Base-by-base conservation (phyloP, 1,139 yeast genomes). In the Taiozyma onychis region DNA sequence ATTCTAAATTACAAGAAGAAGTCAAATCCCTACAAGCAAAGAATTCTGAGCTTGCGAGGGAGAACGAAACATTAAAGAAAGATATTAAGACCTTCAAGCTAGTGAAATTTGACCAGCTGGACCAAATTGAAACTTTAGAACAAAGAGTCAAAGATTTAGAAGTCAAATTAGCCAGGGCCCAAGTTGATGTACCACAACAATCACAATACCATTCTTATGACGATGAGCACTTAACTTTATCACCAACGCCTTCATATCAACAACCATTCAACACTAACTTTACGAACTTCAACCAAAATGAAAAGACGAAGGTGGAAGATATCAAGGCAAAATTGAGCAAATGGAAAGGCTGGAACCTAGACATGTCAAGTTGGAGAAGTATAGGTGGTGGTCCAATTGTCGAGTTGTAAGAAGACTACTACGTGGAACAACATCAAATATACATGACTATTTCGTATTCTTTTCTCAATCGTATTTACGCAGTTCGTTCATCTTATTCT, bases 281-380 rank as follows among this genome's bases (percentile, higher is more conserved):
- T 24, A 42, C 16, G 16, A 28, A 27, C 34, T 34, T 14, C 39
- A 44, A 41, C 39, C 43, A 30, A 42, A 37, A 26, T 22, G 35
- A 42, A 41, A 27, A 28, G 27, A 45, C 43, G 7, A 35, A 30
- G 32, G 22, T 39, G 11, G 45, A 45, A 21, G 59, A 68, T 9
- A 64, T 69, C 45, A 66, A 69, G 44, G 61, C 64, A 1, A 57
- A 61, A 47, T 63, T 79, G 63, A 70, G 66, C 67, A 77, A 81
- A 55, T 90, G 96, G 96, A 81, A 82, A 58, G 83, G 82, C 42
- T 90, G 95, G 93, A 89, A 85, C 62, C 79, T 88, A 4, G 96
- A 90, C 62, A 87, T 90, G 95, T 76, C 88, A 24, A 63, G 67
- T 27, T 90, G 97, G 97, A 76, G 85, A 63, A 74, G 79, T 46